Conservation (phyloP, 768 basidiomycete species). For the Lactarius hengduanensis region DNA sequence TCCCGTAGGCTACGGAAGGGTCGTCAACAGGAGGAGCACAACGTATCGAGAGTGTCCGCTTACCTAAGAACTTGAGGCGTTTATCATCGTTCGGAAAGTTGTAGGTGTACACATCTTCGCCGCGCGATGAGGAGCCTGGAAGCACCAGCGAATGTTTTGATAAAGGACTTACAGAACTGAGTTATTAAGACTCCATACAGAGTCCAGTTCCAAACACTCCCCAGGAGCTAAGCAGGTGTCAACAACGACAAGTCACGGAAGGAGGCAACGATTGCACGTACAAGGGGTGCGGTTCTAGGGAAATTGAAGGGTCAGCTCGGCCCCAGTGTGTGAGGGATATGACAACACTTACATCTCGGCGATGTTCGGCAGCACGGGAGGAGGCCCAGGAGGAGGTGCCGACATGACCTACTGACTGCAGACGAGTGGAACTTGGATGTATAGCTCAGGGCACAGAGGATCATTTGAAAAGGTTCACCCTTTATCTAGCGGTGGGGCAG, state of each 20-base stretch:
- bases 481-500: not conserved
- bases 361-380: not conserved
- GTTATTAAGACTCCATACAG: conserved; percentile 14
- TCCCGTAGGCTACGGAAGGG: not conserved
- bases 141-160: not conserved
- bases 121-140: not conserved
- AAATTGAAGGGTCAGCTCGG: not conserved
- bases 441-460: too few species aligned
- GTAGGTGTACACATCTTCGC: conserved; percentile 20
- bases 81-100: conserved; percentile 13
- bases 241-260: not conserved
- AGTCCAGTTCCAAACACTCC: conserved; percentile 18
- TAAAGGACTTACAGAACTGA: conserved; percentile 12
- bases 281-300: conserved; percentile 15
- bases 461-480: not conserved
- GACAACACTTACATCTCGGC: conserved; percentile 8
- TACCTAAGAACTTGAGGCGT: conserved; percentile 10
- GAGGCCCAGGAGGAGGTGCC: not conserved
- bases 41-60: not conserved
- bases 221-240: conserved; percentile 16
- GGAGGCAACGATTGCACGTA: not conserved
- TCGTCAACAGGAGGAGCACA: not conserved
- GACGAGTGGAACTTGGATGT: too few species aligned
- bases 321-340: not conserved
- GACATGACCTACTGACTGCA: conserved; percentile 1